These are phyloP conservation scores for Draba incana DNA, from an alignment of 345 rosid species.

Conservation along the genomic window DNA sequence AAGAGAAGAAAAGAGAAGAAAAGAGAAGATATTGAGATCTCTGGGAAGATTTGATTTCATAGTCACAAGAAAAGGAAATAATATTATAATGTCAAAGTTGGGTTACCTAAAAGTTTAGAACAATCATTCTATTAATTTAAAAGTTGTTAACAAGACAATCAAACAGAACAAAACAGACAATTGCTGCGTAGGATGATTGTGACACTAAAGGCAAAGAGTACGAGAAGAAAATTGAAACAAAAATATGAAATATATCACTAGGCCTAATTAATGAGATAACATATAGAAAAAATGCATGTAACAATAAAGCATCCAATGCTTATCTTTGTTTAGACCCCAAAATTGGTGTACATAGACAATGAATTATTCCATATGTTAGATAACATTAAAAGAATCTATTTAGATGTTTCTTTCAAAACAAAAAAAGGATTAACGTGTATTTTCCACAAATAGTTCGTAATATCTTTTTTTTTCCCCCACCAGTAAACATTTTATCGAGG, in stretches of 20 bases:
- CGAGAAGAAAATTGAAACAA: slow-evolving; percentile 13
- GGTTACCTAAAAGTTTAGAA: slow-evolving; percentile 43
- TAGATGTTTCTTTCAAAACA: slow-evolving; percentile 23
- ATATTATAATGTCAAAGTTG: slow-evolving; percentile 43
- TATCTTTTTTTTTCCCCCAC: neutral
- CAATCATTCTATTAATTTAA: slow-evolving; percentile 35
- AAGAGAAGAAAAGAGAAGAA: neutral
- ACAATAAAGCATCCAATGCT: slow-evolving; percentile 34
- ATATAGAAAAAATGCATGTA: slow-evolving; percentile 10
- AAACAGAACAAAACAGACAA: slow-evolving; percentile 26
- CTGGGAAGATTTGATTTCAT: slow-evolving; percentile 40
- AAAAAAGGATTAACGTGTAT: slow-evolving; percentile 22
- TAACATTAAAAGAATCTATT: neutral
- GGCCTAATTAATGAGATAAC: neutral
- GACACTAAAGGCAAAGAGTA: slow-evolving; percentile 37
- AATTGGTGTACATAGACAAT: slow-evolving; percentile 17
- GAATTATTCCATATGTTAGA: slow-evolving; percentile 7
- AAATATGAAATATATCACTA: neutral
- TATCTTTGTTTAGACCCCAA: slow-evolving; percentile 21
- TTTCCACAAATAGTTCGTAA: slow-evolving; percentile 22
- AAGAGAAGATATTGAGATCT: slow-evolving; percentile 32
- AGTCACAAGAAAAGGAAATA: slow-evolving; percentile 28
- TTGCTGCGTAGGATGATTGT: slow-evolving; percentile 36
- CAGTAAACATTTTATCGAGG: neutral
- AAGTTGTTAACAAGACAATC: slow-evolving; percentile 37